Percentiles rank a stretch among this genome's conserved stretches.
These are phyloP conservation scores for Fusarium piperis DNA, from an alignment of 2,329 filamentous ascomycete genomes.

Conservation along the genomic window DNA sequence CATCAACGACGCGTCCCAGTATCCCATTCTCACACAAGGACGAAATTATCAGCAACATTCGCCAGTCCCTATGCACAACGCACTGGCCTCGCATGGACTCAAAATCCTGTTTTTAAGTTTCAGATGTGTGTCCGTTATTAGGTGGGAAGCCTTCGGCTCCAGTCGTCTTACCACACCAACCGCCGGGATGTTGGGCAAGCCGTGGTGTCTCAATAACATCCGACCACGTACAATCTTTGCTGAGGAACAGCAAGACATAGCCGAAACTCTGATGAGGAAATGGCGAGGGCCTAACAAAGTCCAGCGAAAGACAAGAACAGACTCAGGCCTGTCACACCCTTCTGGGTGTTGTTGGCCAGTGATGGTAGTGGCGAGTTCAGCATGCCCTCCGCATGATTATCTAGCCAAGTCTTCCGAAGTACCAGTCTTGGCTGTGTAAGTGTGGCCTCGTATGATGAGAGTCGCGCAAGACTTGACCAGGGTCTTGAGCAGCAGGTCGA, in stretches of 20 bases:
- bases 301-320: neutral
- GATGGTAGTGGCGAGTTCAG: conserved; percentile 1
- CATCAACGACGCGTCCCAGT: neutral
- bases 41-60: neutral
- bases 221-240: neutral
- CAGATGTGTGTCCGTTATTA: neutral
- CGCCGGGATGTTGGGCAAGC: neutral
- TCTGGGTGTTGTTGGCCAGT: neutral
- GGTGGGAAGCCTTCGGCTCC: neutral
- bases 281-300: neutral
- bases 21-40: neutral
- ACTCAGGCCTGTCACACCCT: neutral
- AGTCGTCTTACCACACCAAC: neutral
- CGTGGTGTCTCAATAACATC: neutral
- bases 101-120: neutral
- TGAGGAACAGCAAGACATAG: neutral
- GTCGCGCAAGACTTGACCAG: neutral
- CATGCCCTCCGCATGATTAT: neutral
- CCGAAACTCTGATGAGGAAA: neutral
- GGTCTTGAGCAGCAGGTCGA: neutral
- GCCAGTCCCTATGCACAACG: neutral
- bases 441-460: conserved; percentile 1
- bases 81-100: neutral
- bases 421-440: conserved; percentile 4
- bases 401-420: neutral